Base-by-base conservation (phyloP, 2,329 filamentous ascomycete species). In the Xylariaceae sp. region DNA sequence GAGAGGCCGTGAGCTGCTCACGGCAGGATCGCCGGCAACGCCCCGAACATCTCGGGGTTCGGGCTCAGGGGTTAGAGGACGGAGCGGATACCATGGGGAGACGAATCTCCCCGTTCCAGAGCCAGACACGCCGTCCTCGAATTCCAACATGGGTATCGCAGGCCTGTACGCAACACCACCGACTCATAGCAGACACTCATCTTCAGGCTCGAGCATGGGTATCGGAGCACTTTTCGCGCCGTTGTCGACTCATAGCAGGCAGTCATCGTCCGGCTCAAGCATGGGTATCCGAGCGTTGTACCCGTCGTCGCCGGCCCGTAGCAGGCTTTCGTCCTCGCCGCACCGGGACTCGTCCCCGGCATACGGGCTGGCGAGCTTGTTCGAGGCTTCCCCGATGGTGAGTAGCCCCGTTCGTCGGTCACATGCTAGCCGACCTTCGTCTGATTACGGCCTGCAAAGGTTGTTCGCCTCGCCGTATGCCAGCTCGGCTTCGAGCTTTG, bases 401-500 rank as follows among this genome's bases (percentile, higher is more conserved):
- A 22, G 32, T 21, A 57, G 41, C 16, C 49, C 55, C 19, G 29
- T 50, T 6, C 34, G 47, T 36, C 36, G 13, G 26, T 42, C 53
- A 12, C 49, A 48, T 15, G 29, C 29, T 16, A 47, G 47, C 16
- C 18, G 53, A 1, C 18, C 49, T 2, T 46, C 53, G 34, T 42
- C 47, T 2, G 56, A 55, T 12, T 47, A 55, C 47, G 48, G 53
- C 16, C 15, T 57, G 15, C 49, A 46, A 16, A 29, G 47, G n/a
- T 10, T 57, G 16, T 58, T 53, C n/a, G 30, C 50, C 32, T 37
- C 50, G 36, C 19, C 49, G 44, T 41, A 47, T 2, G 19, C 34
- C 22, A 51, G 49, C 34, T 49, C 56, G 19, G 47, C 30, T 43
- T 58, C 50, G 37, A 58, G 53, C 48, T 58, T 49, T 26, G 53